These are phyloP conservation scores for Podaxis carcinomalis DNA, from an alignment of 768 basidiomycete species.

Conservation along the genomic window DNA sequence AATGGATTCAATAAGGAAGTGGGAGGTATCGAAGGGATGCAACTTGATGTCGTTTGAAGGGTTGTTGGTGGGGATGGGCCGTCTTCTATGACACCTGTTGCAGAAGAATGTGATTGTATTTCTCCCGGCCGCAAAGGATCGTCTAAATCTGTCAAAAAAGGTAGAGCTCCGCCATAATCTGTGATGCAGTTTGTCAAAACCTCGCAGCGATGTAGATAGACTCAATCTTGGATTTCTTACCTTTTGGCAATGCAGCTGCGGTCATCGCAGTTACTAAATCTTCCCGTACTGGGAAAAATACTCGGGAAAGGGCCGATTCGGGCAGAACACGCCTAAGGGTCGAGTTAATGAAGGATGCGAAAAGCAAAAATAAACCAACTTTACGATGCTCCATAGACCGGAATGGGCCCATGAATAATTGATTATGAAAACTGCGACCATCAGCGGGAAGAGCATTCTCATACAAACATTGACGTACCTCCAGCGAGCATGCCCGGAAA, in stretches of 20 bases:
- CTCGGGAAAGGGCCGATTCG: constrained; percentile 49
- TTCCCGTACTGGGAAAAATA: constrained; percentile 59
- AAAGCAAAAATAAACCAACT: constrained; percentile 34
- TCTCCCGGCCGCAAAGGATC: constrained; percentile 40
- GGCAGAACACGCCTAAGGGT: constrained; percentile 56
- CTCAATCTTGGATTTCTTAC: constrained; percentile 28
- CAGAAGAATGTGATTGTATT: constrained; percentile 11
- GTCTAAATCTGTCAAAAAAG: constrained; percentile 43
- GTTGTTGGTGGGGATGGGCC: constrained; percentile 10
- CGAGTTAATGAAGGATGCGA: constrained; percentile 7
- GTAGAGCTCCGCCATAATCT: constrained; percentile 70
- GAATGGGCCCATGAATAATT: constrained; percentile 76
- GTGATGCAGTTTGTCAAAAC: constrained; percentile 19
- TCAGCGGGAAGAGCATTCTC: neutral
- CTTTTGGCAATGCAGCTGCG: constrained; percentile 51
- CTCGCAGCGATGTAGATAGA: constrained; percentile 13
- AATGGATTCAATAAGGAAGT: constrained; percentile 68
- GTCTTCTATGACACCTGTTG: constrained; percentile 11
- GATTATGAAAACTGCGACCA: constrained; percentile 53
- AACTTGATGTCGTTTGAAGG: constrained; percentile 15
- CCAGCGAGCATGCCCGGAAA: constrained; percentile 77
- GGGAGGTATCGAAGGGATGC: constrained; percentile 37
- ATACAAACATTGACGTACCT: constrained; percentile 34
- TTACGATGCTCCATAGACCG: constrained; percentile 61
- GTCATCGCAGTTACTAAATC: constrained; percentile 56